These are phyloP conservation scores for Picochlorum sp. DNA, from an alignment of 139 green algal genomes.

Conservation along the genomic window DNA sequence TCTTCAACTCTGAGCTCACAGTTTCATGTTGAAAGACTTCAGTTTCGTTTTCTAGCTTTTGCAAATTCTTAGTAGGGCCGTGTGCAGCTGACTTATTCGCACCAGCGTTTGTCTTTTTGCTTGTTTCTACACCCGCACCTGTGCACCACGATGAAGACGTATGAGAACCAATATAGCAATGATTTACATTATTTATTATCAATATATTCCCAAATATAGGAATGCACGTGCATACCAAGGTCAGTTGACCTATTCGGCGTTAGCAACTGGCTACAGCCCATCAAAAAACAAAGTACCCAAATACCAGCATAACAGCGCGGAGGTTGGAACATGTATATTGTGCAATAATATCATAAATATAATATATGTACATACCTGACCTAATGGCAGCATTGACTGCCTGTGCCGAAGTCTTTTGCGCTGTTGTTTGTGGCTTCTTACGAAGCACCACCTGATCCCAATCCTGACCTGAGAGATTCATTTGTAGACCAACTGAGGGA, in stretches of 20 bases:
- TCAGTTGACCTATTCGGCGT: no score
- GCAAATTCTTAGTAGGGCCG: conserved; percentile 48
- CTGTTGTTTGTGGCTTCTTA: conserved; percentile 40
- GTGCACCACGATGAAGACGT: no score
- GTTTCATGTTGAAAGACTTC: conserved; percentile 68
- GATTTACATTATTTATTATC: no score
- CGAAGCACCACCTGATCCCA: conserved; percentile 56
- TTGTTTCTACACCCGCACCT: conserved; percentile 48
- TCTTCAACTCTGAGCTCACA: conserved; percentile 89
- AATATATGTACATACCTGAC: conserved; percentile 16
- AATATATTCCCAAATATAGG: no score
- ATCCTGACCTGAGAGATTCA: conserved; percentile 28
- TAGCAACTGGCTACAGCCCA: no score
- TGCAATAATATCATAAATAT: no score
- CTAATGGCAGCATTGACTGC: conserved; percentile 46
- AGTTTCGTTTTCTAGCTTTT: conserved; percentile 77
- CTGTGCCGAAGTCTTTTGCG: conserved; percentile 22
- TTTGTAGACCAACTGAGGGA: no score
- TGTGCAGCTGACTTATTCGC: conserved; percentile 15
- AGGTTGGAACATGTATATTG: no score
- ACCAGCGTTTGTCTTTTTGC: conserved; percentile 37
- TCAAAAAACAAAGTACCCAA: no score
- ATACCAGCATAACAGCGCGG: no score
- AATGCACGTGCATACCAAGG: no score
- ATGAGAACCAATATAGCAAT: no score